phyloP scores from a whole-genome alignment of 2,329 filamentous ascomycete species.

The Fusarium heterosporum region DNA sequence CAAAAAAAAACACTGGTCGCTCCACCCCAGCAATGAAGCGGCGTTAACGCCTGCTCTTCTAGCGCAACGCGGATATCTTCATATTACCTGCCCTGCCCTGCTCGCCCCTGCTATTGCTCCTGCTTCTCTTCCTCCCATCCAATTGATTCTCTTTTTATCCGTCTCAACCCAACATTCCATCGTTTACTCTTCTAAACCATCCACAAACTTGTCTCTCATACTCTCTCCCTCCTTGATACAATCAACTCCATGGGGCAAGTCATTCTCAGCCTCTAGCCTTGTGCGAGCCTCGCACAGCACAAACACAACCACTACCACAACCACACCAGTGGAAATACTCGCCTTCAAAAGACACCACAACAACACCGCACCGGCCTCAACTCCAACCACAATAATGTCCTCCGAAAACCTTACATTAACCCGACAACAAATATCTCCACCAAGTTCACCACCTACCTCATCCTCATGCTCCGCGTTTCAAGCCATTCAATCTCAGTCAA shows the following conservation, averaged over 20 bases:
- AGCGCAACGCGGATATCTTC: constrained; percentile 49
- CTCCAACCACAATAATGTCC: constrained; percentile 10
- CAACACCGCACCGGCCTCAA: background rate
- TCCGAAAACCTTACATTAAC: background rate
- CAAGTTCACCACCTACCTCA: constrained; percentile 30
- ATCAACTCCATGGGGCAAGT: constrained; percentile 39
- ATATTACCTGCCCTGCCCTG: constrained; percentile 43
- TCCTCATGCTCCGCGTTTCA: constrained; percentile 9
- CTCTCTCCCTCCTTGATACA: background rate
- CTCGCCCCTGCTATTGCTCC: constrained; percentile 34
- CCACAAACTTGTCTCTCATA: background rate
- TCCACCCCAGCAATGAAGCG: constrained; percentile 45
- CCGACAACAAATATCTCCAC: constrained; percentile 37
- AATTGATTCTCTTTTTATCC: background rate
- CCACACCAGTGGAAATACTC: constrained; percentile 31
- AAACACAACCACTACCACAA: background rate
- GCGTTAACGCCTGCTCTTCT: constrained; percentile 46
- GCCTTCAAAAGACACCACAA: constrained; percentile 24
- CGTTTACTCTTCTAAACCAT: background rate
- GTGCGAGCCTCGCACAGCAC: constrained; percentile 42
- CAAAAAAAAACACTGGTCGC: constrained; percentile 8
- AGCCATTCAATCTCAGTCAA: constrained; percentile 14
- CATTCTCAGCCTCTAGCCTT: constrained; percentile 33
- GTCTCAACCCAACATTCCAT: background rate
- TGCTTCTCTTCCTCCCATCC: constrained; percentile 14